Conservation (phyloP, 2,329 filamentous ascomycete genomes). For the Trichoderma breve region DNA sequence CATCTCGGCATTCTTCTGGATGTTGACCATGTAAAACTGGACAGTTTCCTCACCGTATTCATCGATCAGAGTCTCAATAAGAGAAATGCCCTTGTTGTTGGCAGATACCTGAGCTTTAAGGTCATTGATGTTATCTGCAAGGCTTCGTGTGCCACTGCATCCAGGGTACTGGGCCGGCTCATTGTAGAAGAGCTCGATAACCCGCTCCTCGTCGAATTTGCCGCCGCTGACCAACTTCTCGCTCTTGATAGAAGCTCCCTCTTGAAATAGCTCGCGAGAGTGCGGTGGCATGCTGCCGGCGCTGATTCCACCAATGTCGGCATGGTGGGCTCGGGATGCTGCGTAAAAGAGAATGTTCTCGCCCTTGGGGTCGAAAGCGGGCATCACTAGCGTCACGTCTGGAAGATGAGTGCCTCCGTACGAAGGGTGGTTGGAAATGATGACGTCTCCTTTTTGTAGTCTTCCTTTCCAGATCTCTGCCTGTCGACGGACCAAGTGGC, state of each 20-base stretch:
- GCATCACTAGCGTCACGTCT: slow-evolving; percentile 78
- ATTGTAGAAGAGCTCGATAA: slow-evolving; percentile 68
- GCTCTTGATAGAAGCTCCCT: slow-evolving; percentile 62
- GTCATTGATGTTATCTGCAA: slow-evolving; percentile 80
- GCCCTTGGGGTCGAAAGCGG: slow-evolving; percentile 64
- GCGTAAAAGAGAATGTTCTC: slow-evolving; percentile 79
- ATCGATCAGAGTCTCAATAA: slow-evolving; percentile 71
- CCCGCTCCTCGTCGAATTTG: slow-evolving; percentile 73
- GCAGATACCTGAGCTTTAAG: slow-evolving; percentile 80
- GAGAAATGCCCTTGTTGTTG: slow-evolving; percentile 81
- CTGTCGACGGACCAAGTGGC: slow-evolving; percentile 74
- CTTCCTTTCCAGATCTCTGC: slow-evolving; percentile 77
- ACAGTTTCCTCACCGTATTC: slow-evolving; percentile 78
- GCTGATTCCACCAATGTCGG: slow-evolving; percentile 80
- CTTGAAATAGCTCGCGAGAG: slow-evolving; percentile 61
- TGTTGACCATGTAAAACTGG: slow-evolving; percentile 79
- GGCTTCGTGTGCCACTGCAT: slow-evolving; percentile 73
- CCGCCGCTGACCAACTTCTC: slow-evolving; percentile 73
- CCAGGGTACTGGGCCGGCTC: slow-evolving; percentile 73
- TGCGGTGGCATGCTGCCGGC: slow-evolving; percentile 80
- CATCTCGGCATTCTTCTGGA: slow-evolving; percentile 75
- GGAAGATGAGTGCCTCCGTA: slow-evolving; percentile 81
- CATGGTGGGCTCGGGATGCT: slow-evolving; percentile 76
- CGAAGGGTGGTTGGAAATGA: slow-evolving; percentile 81
- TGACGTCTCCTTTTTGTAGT: slow-evolving; percentile 73